Conservation (phyloP, 306 rosid genomes). For the Dalbergia cultrata region DNA sequence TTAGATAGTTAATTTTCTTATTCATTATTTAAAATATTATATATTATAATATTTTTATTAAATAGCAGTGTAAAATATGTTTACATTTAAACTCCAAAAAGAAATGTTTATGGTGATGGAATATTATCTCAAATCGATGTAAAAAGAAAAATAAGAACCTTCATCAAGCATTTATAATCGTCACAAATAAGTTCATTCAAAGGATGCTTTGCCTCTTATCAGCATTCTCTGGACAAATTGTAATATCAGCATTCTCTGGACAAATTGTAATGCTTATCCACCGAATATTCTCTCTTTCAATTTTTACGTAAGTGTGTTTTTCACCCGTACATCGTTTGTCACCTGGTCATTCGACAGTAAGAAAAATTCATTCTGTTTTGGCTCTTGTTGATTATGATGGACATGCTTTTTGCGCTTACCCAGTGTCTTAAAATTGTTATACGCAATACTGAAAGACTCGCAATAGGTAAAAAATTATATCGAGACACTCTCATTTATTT, state of each 20-base stretch:
- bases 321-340: not conserved
- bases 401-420: not conserved
- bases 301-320: not conserved
- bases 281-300: constrained; percentile 16
- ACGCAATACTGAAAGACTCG: no score
- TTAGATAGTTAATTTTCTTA: no score
- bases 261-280: constrained; percentile 3
- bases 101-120: not conserved
- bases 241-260: not conserved
- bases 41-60: no score
- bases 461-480: no score
- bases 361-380: not conserved
- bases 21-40: no score
- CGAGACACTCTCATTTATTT: no score
- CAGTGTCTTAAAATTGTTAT: no score
- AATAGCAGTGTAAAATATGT: no score
- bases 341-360: not conserved
- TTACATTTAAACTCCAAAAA: no score
- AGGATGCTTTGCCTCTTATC: not conserved
- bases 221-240: not conserved
- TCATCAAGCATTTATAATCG: no score
- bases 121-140: no score
- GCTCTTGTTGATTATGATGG: not conserved
- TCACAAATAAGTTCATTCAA: not conserved
- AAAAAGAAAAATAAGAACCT: no score